Evolutionary conservation across 1,139 yeast genomes (phyloP).

Genomic region (Geotrichum phurueaensis): DNA sequence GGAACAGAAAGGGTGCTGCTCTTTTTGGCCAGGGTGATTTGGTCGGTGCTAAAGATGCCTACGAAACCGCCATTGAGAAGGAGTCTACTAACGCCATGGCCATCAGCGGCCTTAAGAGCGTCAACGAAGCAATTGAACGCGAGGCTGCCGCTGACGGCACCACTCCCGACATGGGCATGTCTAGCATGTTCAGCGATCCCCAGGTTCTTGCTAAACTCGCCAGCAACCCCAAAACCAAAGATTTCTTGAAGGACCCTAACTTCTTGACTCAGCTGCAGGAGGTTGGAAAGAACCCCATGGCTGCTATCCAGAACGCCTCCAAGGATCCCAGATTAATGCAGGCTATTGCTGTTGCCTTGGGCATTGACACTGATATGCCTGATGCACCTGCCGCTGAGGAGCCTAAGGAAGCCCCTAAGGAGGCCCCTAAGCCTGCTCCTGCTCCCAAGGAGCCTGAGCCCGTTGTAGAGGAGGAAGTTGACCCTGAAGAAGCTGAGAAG

Average conservation of each 20-base stretch:
- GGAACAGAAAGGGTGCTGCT: conserved; percentile 91
- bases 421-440: conserved; percentile 19
- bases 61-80: conserved; percentile 73
- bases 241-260: conserved; percentile 79
- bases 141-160: conserved; percentile 39
- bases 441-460: conserved; percentile 33
- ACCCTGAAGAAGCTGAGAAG: conserved; percentile 26
- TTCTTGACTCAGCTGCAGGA: conserved; percentile 66
- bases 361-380: conserved; percentile 47
- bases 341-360: conserved; percentile 79
- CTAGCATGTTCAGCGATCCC: conserved; percentile 76
- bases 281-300: conserved; percentile 69
- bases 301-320: conserved; percentile 51
- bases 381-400: conserved; percentile 26
- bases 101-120: conserved; percentile 68
- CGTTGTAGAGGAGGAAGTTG: conserved; percentile 32
- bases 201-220: conserved; percentile 66
- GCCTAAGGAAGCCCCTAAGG: conserved; percentile 28
- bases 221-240: conserved; percentile 81
- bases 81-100: conserved; percentile 87
- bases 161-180: conserved; percentile 69
- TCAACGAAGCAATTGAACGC: conserved; percentile 48
- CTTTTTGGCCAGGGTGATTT: conserved; percentile 75
- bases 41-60: conserved; percentile 51
- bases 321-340: conserved; percentile 85